Conservation (phyloP, 1,284 basidiomycete species). For the Microbotryum saponariae region DNA sequence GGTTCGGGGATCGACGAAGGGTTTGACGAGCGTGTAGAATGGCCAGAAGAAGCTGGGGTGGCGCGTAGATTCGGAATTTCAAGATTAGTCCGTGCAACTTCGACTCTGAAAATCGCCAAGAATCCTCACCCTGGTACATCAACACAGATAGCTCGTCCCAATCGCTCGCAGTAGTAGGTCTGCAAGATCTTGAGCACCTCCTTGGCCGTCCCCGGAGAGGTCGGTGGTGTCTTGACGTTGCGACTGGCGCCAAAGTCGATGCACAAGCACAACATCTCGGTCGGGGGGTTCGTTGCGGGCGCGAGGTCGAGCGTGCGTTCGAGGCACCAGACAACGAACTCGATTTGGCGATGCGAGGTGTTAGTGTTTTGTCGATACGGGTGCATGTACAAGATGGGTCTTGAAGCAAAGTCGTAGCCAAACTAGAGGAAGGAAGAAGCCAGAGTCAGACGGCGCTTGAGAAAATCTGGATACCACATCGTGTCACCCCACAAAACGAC, state of each 20-base stretch:
- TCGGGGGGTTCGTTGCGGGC: slow-evolving; percentile 22
- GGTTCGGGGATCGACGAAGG: slow-evolving; percentile 44
- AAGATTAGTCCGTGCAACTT: too few relatives aligned
- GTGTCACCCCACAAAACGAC: slow-evolving; percentile 19
- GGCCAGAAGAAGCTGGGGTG: too few relatives aligned
- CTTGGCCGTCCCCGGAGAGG: slow-evolving; percentile 32
- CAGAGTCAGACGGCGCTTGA: too few relatives aligned
- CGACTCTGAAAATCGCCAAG: too few relatives aligned
- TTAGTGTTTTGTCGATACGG: slow-evolving; percentile 21
- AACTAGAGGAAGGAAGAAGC: slow-evolving; percentile 9
- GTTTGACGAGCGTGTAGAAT: slow-evolving; percentile 38
- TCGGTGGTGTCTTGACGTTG: slow-evolving; percentile 32
- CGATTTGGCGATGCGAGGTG: slow-evolving; percentile 37
- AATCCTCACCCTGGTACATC: slow-evolving; percentile 13
- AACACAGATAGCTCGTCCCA: slow-evolving; percentile 42
- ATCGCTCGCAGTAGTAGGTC: slow-evolving; percentile 39
- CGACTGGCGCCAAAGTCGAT: slow-evolving; percentile 35
- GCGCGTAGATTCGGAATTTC: too few relatives aligned
- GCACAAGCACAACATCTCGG: slow-evolving; percentile 32
- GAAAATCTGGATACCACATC: too few relatives aligned
- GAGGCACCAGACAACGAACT: slow-evolving; percentile 43
- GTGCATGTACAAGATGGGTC: slow-evolving; percentile 43
- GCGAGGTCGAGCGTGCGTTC: slow-evolving; percentile 43
- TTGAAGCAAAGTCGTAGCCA: slow-evolving; percentile 40
- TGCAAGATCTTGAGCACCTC: slow-evolving; percentile 36